Evolutionary conservation across 164 flowering plant species (phyloP), one percentile per base, ranked within the genome.

Genomic region (Houttuynia cordata): DNA sequence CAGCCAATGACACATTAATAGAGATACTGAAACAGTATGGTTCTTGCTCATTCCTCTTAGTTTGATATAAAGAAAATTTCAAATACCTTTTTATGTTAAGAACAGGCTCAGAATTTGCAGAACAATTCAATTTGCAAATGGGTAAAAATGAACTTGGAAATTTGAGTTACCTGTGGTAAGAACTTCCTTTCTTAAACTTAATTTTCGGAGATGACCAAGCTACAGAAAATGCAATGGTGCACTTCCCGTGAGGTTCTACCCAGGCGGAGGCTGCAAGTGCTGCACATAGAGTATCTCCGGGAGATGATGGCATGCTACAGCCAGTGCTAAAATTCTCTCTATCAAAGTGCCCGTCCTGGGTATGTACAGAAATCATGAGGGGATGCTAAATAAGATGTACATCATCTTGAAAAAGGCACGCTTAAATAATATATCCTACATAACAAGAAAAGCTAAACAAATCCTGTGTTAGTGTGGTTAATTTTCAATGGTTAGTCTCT

Each of bases 241-340:
- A 82, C 68, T 76, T 90, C 67, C 95, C 97, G 81, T 87, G 91
- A 67, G 97, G 88, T 75, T 87, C 97, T 34, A 90, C 91, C 95
- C 97, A 87, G 34, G 95, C 64, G 56, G 93, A 85, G 49, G 97
- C 97, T 61, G 97, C 81, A 69, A 90, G 93, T 37, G 95, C 97
- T 57, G 95, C 95, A 73, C 97, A 90, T 50, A 68, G 78, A 51
- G 93, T 70, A 21, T 90, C 97, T 61, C 97, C 97, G 62, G 79
- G 77, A 41, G 81, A 77, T 51, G 95, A 87, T 64, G 95, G 84
- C 76, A 83, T 76, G 80, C 81, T 80, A 57, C 80, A 77, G 40
- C 93, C 87, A 65, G 70, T 68, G 63, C 65, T 65, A 67, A 81
- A 83, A 69, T 84, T 84, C 53, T 71, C 85, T 62, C 77, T 78